A percentile compares a stretch with the other conserved stretches of the same genome.
Evolutionary conservation across 129 eudicot genomes (phyloP).

Genomic region (Sambucus nigra): DNA sequence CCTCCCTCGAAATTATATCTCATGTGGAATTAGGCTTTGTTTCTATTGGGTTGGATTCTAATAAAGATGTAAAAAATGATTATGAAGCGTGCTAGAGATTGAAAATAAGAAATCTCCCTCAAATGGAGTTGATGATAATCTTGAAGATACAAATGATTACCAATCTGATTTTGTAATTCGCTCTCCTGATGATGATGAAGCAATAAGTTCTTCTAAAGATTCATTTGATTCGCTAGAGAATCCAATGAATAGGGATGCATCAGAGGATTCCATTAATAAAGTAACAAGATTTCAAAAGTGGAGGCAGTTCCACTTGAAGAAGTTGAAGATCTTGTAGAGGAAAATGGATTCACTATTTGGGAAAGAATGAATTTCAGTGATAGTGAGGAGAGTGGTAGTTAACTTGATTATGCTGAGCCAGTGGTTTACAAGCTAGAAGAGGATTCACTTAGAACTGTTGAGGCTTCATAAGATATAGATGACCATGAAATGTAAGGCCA

Average conservation of each 20-base stretch:
- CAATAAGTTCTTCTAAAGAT: background rate
- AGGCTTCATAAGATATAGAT: no score
- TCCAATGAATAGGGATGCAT: background rate
- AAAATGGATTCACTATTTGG: no score
- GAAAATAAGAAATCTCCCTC: slow-evolving; percentile 11
- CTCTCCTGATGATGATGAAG: slow-evolving; percentile 14
- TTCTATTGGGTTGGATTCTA: slow-evolving; percentile 32
- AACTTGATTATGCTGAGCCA: no score
- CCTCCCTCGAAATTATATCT: slow-evolving; percentile 25
- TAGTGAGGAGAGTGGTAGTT: no score
- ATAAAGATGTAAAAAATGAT: slow-evolving; percentile 30
- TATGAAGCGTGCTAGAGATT: slow-evolving; percentile 34
- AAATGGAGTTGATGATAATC: slow-evolving; percentile 11
- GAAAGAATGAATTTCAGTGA: no score
- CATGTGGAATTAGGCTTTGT: slow-evolving; percentile 28
- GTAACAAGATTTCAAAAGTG: slow-evolving; percentile 1
- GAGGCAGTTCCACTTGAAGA: background rate
- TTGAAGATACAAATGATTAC: slow-evolving; percentile 7
- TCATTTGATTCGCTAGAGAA: slow-evolving; percentile 20
- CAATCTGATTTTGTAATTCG: background rate
- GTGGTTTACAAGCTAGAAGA: no score
- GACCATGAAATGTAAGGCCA: no score
- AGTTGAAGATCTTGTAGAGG: slow-evolving; percentile 4
- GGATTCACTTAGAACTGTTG: no score
- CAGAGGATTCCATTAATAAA: slow-evolving; percentile 4